These are phyloP conservation scores for Candida anglica DNA, from an alignment of 805 yeast species.

Conservation along the genomic window DNA sequence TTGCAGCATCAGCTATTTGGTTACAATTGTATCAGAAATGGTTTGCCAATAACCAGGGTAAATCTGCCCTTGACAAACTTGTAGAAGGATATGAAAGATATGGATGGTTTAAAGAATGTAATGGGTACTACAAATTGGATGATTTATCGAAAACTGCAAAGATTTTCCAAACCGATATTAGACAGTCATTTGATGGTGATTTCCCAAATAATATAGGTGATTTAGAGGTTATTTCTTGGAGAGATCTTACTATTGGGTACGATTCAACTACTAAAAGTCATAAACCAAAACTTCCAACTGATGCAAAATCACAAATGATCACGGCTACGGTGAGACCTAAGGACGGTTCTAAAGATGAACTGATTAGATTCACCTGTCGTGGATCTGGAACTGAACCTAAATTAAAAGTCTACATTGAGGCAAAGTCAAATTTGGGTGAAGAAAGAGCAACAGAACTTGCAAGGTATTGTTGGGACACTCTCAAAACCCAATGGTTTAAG, in stretches of 20 bases:
- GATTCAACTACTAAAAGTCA: slow-evolving; percentile 64
- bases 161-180: slow-evolving; percentile 51
- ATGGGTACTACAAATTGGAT: slow-evolving; percentile 76
- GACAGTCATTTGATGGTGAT: slow-evolving; percentile 25
- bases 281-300: slow-evolving; percentile 65
- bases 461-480: slow-evolving; percentile 58
- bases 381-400: slow-evolving; percentile 98
- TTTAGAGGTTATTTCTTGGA: slow-evolving; percentile 59
- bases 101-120: slow-evolving; percentile 82
- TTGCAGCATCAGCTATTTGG: slow-evolving; percentile 74
- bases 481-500: slow-evolving; percentile 63
- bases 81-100: slow-evolving; percentile 56
- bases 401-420: slow-evolving; percentile 87
- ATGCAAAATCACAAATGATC: slow-evolving; percentile 79
- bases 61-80: slow-evolving; percentile 46
- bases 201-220: slow-evolving; percentile 54
- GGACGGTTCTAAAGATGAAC: slow-evolving; percentile 17
- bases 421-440: slow-evolving; percentile 44
- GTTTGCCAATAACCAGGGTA: slow-evolving; percentile 25
- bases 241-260: slow-evolving; percentile 81
- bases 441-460: slow-evolving; percentile 50
- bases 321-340: slow-evolving; percentile 48
- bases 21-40: slow-evolving; percentile 62
- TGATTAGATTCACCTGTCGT: slow-evolving; percentile 74
- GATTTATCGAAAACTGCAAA: slow-evolving; percentile 46